These are phyloP conservation scores for Fragaria vesca DNA, from an alignment of 306 rosid species.

Conservation along the genomic window DNA sequence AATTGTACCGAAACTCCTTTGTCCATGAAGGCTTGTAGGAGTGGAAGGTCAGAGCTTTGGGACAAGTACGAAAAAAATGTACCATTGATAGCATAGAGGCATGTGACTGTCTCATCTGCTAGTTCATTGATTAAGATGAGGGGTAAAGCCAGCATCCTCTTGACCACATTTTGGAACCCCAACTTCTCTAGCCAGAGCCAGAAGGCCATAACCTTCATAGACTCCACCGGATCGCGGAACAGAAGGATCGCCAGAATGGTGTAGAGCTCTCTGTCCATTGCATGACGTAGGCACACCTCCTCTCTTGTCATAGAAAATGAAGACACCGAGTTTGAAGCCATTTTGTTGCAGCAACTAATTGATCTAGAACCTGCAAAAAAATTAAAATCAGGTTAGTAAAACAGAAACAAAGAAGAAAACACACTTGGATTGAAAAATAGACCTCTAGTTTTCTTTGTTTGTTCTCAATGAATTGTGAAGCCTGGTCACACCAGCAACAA, in stretches of 20 bases:
- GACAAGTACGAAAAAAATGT: not conserved
- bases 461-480: not conserved
- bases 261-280: slow-evolving; percentile 58
- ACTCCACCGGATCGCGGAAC: slow-evolving; percentile 50
- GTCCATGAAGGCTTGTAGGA: slow-evolving; percentile 45
- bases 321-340: slow-evolving; percentile 16
- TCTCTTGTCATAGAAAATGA: slow-evolving; percentile 29
- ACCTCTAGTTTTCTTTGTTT: not conserved
- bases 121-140: slow-evolving; percentile 44
- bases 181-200: slow-evolving; percentile 78
- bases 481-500: not conserved
- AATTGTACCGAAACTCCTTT: slow-evolving; percentile 35
- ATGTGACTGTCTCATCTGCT: slow-evolving; percentile 56
- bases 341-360: not conserved
- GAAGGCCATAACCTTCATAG: slow-evolving; percentile 54
- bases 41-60: slow-evolving; percentile 32
- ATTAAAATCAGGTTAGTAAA: not conserved
- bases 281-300: slow-evolving; percentile 49
- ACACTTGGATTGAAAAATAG: too few relatives aligned
- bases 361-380: not conserved
- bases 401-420: not conserved
- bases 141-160: slow-evolving; percentile 39
- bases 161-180: slow-evolving; percentile 43
- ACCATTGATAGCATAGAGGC: slow-evolving; percentile 39
- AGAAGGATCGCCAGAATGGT: slow-evolving; percentile 41